Evolutionary conservation across 805 yeast species (phyloP).

Genomic region (Yarrowia sp.): DNA sequence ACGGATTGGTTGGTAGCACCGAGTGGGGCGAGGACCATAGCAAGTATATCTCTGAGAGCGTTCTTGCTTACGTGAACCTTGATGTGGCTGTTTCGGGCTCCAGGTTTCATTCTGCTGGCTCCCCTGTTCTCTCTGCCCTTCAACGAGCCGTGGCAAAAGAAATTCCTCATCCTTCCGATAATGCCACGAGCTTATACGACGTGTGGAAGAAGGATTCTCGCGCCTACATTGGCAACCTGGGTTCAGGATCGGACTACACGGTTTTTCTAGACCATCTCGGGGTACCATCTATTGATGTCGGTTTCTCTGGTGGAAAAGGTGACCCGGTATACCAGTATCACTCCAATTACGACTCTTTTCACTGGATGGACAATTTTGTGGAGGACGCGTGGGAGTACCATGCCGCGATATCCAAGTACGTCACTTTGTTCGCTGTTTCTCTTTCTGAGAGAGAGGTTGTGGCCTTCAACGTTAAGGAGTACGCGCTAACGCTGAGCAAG

Average conservation of each 20-base stretch:
- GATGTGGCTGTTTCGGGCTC: slow-evolving; percentile 72
- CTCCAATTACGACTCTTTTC: slow-evolving; percentile 73
- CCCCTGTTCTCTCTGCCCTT: slow-evolving; percentile 64
- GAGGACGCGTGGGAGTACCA: slow-evolving; percentile 70
- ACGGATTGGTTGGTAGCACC: slow-evolving; percentile 76
- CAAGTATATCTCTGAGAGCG: slow-evolving; percentile 55
- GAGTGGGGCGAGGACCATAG: slow-evolving; percentile 74
- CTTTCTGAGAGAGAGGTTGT: slow-evolving; percentile 59
- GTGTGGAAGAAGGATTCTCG: slow-evolving; percentile 48
- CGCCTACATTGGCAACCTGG: slow-evolving; percentile 57
- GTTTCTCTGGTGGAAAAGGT: slow-evolving; percentile 55
- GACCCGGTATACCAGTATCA: slow-evolving; percentile 78
- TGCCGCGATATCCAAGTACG: slow-evolving; percentile 60
- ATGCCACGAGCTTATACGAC: slow-evolving; percentile 48
- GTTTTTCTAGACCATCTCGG: slow-evolving; percentile 55
- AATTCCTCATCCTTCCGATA: slow-evolving; percentile 57
- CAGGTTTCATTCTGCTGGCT: slow-evolving; percentile 58
- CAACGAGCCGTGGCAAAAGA: slow-evolving; percentile 56
- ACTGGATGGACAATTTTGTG: slow-evolving; percentile 70
- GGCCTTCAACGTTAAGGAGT: slow-evolving; percentile 53
- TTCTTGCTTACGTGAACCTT: slow-evolving; percentile 71
- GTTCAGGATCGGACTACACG: slow-evolving; percentile 73
- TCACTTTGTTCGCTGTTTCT: slow-evolving; percentile 59
- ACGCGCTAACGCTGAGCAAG: slow-evolving; percentile 52
- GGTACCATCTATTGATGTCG: slow-evolving; percentile 60